Evolutionary conservation across 2,329 filamentous ascomycete genomes (phyloP), one percentile per base, ranked within the genome.

Genomic region (Ceratocystis cubensis): DNA sequence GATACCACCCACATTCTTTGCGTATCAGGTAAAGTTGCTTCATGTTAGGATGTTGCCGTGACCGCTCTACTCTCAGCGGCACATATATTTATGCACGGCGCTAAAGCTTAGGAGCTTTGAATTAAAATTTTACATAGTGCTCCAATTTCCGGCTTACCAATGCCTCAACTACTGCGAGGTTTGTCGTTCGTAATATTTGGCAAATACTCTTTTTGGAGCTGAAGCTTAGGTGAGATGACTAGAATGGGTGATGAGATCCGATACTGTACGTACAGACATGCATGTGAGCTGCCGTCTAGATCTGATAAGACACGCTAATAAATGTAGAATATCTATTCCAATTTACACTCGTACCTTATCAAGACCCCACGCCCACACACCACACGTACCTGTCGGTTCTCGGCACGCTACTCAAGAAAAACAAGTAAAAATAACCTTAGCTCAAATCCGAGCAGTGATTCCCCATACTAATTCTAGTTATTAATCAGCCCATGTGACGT

Each of bases 361-460:
- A 37, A 59, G 25, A 15, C 13, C 48, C 48, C 56, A 59, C 22
- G 33, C 28, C 10, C 53, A 28, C 6, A 57, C 28, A 30, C 53
- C 53, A 30, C 56, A 37, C 17, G 25, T n/a, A 59, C 28, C 56
- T 30, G 56, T 59, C 56, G 56, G 56, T 59, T 59, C 56, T 59
- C 56, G 56, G 56, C 56, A 59, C 30, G 28, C 6, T 59, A 59
- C 56, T 59, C 30, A 37, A n/a, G 50, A 48, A 22, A 48, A 48
- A 48, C 20, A 48, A 48, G 20, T 48, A 50, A 57, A 53, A 30
- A 56, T 28, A 25, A 25, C 20, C 30, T n/a, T 37, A 33, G 5
- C 8, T n/a, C 8, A 30, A 30, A n/a, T 20, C 25, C 15, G 56
- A 37, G 28, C 13, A 13, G 15, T 33, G 17, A 37, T 59, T 17